Conservation (phyloP, 495 filamentous ascomycete species). For the Daldinia vernicosa region DNA sequence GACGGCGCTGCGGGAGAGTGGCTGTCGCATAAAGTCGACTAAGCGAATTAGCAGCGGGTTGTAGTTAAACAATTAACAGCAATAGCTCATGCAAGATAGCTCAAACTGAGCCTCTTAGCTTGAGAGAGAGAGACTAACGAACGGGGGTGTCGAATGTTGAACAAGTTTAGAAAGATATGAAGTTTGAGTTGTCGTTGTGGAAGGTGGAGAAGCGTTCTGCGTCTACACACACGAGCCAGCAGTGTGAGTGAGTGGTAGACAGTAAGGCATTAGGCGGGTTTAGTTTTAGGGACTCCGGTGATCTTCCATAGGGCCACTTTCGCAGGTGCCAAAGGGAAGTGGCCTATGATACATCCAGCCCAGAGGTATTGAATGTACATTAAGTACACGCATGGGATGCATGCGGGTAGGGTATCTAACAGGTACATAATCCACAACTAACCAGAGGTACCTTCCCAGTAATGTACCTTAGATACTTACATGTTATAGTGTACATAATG, state of each 20-base stretch:
- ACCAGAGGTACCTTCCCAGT: background rate
- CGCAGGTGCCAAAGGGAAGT: conserved; percentile 25
- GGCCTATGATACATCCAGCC: background rate
- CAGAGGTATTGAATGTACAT: background rate
- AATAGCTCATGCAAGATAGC: conserved; percentile 32
- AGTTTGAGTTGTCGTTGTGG: conserved; percentile 45
- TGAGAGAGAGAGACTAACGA: conserved; percentile 16
- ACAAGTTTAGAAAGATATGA: conserved; percentile 28
- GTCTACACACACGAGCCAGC: conserved; percentile 5
- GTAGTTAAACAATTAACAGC: conserved; percentile 18
- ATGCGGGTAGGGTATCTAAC: conserved; percentile 6
- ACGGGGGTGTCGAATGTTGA: conserved; percentile 20
- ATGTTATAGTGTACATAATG: no score
- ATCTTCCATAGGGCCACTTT: conserved; percentile 26
- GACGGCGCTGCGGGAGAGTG: conserved; percentile 22
- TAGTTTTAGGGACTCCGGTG: conserved; percentile 39
- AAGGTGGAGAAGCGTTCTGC: conserved; percentile 38
- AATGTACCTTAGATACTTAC: no score
- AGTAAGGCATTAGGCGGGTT: conserved; percentile 21
- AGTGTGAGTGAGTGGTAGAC: background rate
- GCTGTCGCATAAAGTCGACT: conserved; percentile 28
- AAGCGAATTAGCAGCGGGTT: conserved; percentile 5
- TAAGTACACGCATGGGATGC: background rate
- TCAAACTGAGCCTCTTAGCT: conserved; percentile 36
- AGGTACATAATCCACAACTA: background rate